Evolutionary conservation across 441 rosid genomes (phyloP).

Genomic region (Syzygium syzygioides): DNA sequence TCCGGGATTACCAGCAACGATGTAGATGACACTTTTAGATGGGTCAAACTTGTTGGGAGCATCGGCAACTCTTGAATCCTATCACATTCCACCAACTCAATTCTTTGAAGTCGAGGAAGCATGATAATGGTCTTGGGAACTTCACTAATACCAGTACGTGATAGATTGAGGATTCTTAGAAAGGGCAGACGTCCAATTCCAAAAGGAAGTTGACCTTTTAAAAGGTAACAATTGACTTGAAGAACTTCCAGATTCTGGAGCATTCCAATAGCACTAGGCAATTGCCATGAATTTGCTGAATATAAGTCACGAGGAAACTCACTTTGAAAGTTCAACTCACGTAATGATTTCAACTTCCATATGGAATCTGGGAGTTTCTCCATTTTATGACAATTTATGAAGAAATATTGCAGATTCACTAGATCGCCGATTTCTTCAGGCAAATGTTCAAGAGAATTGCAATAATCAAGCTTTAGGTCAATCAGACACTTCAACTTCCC

Average conservation of each 20-base stretch:
- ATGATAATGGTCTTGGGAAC: neutral
- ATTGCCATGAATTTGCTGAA: neutral
- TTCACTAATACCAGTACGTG: neutral
- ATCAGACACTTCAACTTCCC: neutral
- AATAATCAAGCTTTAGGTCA: fast-evolving
- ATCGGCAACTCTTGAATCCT: neutral
- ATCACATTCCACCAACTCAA: neutral
- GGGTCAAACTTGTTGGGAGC: neutral
- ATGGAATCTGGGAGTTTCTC: neutral
- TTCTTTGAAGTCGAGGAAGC: neutral
- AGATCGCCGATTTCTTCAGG: neutral
- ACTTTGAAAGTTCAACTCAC: neutral
- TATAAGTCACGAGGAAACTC: fast-evolving
- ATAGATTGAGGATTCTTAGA: neutral
- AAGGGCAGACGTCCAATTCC: neutral
- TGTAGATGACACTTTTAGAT: neutral
- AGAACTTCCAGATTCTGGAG: neutral
- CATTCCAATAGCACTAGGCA: neutral
- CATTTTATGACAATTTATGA: fast-evolving
- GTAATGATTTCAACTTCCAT: neutral
- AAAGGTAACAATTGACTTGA: neutral
- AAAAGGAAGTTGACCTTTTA: neutral
- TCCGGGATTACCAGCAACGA: neutral
- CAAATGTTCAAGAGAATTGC: neutral
- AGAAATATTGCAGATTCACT: neutral